These are phyloP conservation scores for Xylariomycetidae sp. DNA, from an alignment of 2,329 filamentous ascomycete species.

Conservation along the genomic window DNA sequence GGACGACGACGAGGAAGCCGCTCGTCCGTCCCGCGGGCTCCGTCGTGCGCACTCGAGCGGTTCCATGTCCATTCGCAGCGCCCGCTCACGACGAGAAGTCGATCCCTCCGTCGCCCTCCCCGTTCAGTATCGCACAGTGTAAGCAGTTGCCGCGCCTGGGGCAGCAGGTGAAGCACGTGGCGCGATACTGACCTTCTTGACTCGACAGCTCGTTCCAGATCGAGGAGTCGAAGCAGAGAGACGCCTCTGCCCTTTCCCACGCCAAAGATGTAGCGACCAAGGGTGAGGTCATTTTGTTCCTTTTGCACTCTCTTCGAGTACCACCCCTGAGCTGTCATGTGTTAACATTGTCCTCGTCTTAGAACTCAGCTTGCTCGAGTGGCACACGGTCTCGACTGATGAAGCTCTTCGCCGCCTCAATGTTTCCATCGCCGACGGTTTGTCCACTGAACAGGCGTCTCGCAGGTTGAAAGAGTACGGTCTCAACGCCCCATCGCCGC, in stretches of 20 bases:
- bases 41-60: slow-evolving; percentile 27
- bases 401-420: slow-evolving; percentile 58
- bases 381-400: slow-evolving; percentile 57
- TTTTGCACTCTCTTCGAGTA: neutral
- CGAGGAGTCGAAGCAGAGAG: slow-evolving; percentile 46
- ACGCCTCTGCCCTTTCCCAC: slow-evolving; percentile 33
- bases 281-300: slow-evolving; percentile 11
- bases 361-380: slow-evolving; percentile 62
- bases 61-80: slow-evolving; percentile 38
- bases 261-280: slow-evolving; percentile 39
- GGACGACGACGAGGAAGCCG: slow-evolving; percentile 31
- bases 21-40: slow-evolving; percentile 16
- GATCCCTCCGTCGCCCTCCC: slow-evolving; percentile 40
- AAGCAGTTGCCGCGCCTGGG: slow-evolving; percentile 20
- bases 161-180: slow-evolving; percentile 1
- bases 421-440: slow-evolving; percentile 51
- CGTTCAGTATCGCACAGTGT: slow-evolving; percentile 53
- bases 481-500: slow-evolving; percentile 61
- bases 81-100: slow-evolving; percentile 32
- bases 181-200: slow-evolving; percentile 8
- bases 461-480: slow-evolving; percentile 57
- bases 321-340: neutral
- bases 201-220: slow-evolving; percentile 47
- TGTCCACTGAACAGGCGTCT: slow-evolving; percentile 54
- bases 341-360: slow-evolving; percentile 10